A percentile compares a stretch with the other conserved stretches of the same genome.
Conservation (phyloP, 177 flowering plant genomes). For the Vitis hybrid region DNA sequence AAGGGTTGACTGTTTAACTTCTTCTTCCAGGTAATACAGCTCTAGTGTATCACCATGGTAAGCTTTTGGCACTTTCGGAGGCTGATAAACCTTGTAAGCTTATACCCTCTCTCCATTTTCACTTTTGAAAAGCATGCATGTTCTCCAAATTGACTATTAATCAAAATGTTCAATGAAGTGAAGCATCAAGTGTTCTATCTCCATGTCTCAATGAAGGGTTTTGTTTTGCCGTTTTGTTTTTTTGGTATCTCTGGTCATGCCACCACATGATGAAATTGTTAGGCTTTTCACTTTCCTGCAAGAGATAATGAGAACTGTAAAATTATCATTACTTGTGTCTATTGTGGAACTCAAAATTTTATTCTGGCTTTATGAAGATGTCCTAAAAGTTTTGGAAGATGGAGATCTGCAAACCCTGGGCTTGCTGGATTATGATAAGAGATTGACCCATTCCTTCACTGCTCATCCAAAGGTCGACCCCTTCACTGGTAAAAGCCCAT, state of each 20-base stretch:
- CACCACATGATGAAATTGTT: too few species aligned
- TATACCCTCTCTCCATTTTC: constrained; percentile 5
- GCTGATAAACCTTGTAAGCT: constrained; percentile 83
- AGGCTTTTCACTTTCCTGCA: too few species aligned
- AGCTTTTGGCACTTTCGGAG: constrained; percentile 83
- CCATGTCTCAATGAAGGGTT: too few species aligned
- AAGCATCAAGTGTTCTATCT: too few species aligned
- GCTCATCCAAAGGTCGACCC: constrained; percentile 99
- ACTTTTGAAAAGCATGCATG: background rate
- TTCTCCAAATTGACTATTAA: too few species aligned
- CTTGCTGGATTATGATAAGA: constrained; percentile 92
- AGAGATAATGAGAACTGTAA: too few species aligned
- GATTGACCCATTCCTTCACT: constrained; percentile 82
- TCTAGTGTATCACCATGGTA: constrained; percentile 85
- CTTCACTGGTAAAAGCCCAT: constrained; percentile 60
- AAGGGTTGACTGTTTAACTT: constrained; percentile 9
- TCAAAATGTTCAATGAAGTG: too few species aligned
- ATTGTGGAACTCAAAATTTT: background rate
- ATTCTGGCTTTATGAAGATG: constrained; percentile 50
- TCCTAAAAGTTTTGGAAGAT: constrained; percentile 84
- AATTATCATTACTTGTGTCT: background rate
- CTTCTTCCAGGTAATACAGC: constrained; percentile 72
- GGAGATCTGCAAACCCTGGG: constrained; percentile 97
- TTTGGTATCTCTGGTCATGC: too few species aligned
- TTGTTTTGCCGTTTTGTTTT: too few species aligned